These are phyloP conservation scores for Discostella stelligeroides DNA, from an alignment of 108 stramenopile genomes.

Conservation along the genomic window DNA sequence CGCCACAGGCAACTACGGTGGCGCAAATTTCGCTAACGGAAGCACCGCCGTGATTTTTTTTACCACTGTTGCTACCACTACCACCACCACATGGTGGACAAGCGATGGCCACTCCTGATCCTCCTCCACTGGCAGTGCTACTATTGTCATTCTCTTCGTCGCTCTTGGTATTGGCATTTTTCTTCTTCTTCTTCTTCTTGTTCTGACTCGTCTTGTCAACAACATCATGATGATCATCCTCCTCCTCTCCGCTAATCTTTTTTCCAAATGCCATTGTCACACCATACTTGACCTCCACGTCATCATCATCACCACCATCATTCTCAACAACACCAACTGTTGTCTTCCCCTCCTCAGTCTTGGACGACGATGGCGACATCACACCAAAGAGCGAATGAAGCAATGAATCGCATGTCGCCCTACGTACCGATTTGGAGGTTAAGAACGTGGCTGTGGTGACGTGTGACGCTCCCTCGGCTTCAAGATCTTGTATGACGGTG, in stretches of 20 bases:
- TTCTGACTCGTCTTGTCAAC: too few relatives aligned
- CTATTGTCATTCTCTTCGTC: conserved; percentile 39
- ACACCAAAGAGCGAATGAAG: conserved; percentile 53
- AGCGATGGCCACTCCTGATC: conserved; percentile 65
- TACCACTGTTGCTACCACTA: too few relatives aligned
- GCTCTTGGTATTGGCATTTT: not conserved
- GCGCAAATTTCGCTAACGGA: conserved; percentile 62
- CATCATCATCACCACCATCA: conserved; percentile 23
- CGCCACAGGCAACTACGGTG: conserved; percentile 77
- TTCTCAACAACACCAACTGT: too few relatives aligned
- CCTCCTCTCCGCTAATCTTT: conserved; percentile 12
- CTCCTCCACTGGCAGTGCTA: conserved; percentile 21
- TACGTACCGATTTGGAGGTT: conserved; percentile 65
- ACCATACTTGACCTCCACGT: conserved; percentile 51
- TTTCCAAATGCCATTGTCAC: conserved; percentile 73
- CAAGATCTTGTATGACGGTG: conserved; percentile 75
- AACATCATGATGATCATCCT: too few relatives aligned
- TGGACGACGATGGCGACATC: too few relatives aligned
- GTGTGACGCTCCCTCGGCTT: conserved; percentile 66
- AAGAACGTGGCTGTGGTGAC: conserved; percentile 77
- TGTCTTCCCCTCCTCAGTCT: too few relatives aligned
- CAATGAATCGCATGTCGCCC: conserved; percentile 23
- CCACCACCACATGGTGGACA: conserved; percentile 41
- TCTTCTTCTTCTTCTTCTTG: not conserved
- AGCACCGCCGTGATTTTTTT: too few relatives aligned